These are phyloP conservation scores for Rhizopogon vulgaris DNA, from an alignment of 768 basidiomycete genomes.

Conservation along the genomic window DNA sequence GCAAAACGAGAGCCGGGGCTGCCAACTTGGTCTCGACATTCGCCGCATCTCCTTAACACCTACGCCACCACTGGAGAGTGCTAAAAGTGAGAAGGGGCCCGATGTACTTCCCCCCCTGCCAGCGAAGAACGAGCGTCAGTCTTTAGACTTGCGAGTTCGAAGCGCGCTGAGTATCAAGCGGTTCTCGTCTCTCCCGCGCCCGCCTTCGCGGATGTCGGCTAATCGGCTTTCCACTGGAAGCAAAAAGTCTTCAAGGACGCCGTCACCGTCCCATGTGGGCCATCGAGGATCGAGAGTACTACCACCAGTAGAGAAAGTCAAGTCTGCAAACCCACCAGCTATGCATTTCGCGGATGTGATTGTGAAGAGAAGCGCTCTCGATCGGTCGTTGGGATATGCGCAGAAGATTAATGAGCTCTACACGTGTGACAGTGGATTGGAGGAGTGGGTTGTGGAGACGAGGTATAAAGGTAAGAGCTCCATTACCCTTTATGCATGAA, in stretches of 20 bases:
- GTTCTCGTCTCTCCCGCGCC: slow-evolving; percentile 56
- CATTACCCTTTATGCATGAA: not conserved
- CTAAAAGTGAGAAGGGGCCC: not conserved
- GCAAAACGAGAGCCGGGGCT: slow-evolving; percentile 22
- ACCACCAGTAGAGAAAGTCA: slow-evolving; percentile 25
- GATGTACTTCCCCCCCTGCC: slow-evolving; percentile 25
- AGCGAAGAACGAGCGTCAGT: slow-evolving; percentile 17
- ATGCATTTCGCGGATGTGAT: slow-evolving; percentile 67
- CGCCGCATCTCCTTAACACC: slow-evolving; percentile 18
- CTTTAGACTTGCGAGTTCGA: slow-evolving; percentile 20
- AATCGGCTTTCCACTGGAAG: slow-evolving; percentile 16
- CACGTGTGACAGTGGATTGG: slow-evolving; percentile 67
- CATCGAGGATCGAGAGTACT: slow-evolving; percentile 19
- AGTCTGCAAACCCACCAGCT: slow-evolving; percentile 49
- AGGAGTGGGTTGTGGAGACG: slow-evolving; percentile 64
- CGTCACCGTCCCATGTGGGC: slow-evolving; percentile 26
- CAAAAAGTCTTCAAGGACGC: slow-evolving; percentile 19
- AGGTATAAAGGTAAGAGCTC: slow-evolving; percentile 44
- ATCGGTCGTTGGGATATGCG: slow-evolving; percentile 70
- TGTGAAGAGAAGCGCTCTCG: slow-evolving; percentile 46
- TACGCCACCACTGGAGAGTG: slow-evolving; percentile 9
- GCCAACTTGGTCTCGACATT: slow-evolving; percentile 24
- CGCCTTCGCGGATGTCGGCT: slow-evolving; percentile 53
- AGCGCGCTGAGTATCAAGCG: slow-evolving; percentile 32
- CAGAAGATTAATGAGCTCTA: slow-evolving; percentile 80